Percentiles rank a stretch among this genome's conserved stretches.
Conservation (phyloP, 345 rosid species). For the Ailanthus altissimus region DNA sequence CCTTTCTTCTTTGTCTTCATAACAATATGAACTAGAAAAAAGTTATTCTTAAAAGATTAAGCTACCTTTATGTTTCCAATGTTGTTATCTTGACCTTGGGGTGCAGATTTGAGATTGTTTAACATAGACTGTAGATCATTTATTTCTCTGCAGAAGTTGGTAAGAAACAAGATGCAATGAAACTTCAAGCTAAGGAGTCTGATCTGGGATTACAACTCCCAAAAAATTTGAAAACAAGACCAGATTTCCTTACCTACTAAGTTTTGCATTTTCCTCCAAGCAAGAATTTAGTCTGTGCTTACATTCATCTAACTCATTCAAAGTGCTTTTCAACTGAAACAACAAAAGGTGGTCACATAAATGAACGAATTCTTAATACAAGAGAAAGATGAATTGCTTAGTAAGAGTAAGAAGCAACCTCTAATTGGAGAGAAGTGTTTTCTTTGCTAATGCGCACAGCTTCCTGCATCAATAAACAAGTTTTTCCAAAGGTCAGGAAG, state of each 20-base stretch:
- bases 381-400: conserved; percentile 12
- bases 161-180: conserved; percentile 20
- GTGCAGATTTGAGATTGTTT: conserved; percentile 40
- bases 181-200: conserved; percentile 11
- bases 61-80: conserved; percentile 40
- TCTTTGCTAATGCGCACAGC: conserved; percentile 45
- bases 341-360: conserved; percentile 25
- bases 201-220: conserved; percentile 18
- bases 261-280: conserved; percentile 77
- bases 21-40: neutral
- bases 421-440: conserved; percentile 51
- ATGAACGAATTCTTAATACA: conserved; percentile 16
- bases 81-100: conserved; percentile 32
- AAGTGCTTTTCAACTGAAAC: conserved; percentile 60
- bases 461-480: conserved; percentile 41
- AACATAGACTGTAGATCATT: conserved; percentile 52
- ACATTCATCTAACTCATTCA: conserved; percentile 70
- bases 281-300: conserved; percentile 63
- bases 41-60: neutral
- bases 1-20: neutral
- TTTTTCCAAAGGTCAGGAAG: conserved; percentile 1
- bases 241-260: conserved; percentile 57
- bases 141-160: conserved; percentile 63
- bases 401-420: conserved; percentile 50
- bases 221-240: conserved; percentile 23